Evolutionary conservation across 805 yeast genomes (phyloP), one percentile per base, ranked within the genome.

Genomic region (Lipomyces oligophaga): DNA sequence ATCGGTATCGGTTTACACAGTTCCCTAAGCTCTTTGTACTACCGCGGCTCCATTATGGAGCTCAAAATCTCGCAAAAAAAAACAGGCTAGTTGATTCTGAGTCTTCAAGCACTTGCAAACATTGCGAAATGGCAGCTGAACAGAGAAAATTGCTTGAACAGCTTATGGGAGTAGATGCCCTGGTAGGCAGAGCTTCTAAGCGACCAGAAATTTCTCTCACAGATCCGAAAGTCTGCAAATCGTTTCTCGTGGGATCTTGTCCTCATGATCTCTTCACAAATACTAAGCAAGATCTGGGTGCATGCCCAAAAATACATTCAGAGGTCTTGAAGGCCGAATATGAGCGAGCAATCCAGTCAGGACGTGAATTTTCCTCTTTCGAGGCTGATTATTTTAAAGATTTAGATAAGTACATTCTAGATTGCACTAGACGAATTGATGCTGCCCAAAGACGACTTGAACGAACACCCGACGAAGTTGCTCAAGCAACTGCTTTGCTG

Each of bases 191-290:
- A 35, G 49, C 49, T 64, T 52, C 66, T 66, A 50, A 67, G 57
- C 57, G 75, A 58, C 60, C 71, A 63, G 50, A 54, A 25, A 45
- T 78, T 61, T 56, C 71, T 65, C 63, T 81, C 41, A 65, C 67
- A 28, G 81, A 79, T 43, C 73, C 78, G 11, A 70, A 78, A 35
- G 80, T 87, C 5, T 89, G 97, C 66, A 84, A 83, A 62, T 72
- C 84, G 16, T 89, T 81, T 62, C 64, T 89, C n/a, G 85, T 86
- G 13, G 96, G 93, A 0, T 75, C 77, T 6, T 89, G 97, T 58
- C 90, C 95, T 0, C 81, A 84, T 63, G 96, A 88, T 54, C 63
- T 88, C 38, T 85, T 89, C 60, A 73, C 74, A 10, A 85, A 86
- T 5, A 85, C 96, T 10, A 88, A 87, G 63, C 83, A 83, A 60